Percentiles rank a stretch among this genome's conserved stretches.
These are phyloP conservation scores for Melaleuca quinquenervia DNA, from an alignment of 345 rosid genomes.

Conservation along the genomic window DNA sequence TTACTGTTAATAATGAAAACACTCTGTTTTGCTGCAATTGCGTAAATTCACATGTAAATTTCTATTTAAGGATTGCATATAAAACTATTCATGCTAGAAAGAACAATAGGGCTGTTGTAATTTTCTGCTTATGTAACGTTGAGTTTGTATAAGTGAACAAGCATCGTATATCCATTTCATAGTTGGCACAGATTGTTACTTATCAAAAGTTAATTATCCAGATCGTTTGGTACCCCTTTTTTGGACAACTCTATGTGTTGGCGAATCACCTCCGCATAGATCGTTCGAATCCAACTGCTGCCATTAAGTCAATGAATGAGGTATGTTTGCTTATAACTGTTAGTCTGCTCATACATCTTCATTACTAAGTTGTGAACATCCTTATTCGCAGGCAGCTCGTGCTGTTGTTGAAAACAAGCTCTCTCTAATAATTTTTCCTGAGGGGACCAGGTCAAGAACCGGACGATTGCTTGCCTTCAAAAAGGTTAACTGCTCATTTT, in stretches of 20 bases:
- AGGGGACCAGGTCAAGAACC: background rate
- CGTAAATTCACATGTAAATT: background rate
- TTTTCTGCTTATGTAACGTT: background rate
- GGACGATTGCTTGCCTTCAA: background rate
- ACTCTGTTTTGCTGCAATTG: background rate
- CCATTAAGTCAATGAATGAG: conserved; percentile 37
- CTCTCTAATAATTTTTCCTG: background rate
- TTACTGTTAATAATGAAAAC: background rate
- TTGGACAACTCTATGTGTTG: conserved; percentile 42
- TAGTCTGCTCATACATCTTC: background rate
- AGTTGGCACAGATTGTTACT: background rate
- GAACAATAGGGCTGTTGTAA: background rate
- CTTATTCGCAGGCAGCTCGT: background rate
- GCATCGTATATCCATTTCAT: background rate
- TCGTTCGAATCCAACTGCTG: conserved; percentile 28
- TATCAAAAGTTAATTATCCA: background rate
- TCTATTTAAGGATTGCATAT: background rate
- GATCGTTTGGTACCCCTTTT: conserved; percentile 43
- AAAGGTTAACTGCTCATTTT: background rate
- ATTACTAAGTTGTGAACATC: background rate
- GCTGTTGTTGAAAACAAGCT: background rate
- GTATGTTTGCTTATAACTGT: background rate
- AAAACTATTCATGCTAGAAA: background rate
- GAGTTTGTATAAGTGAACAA: background rate
- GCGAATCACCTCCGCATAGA: conserved; percentile 39